Evolutionary conservation across 257 asterid genomes (phyloP).

Genomic region (Nicotiana otophora): DNA sequence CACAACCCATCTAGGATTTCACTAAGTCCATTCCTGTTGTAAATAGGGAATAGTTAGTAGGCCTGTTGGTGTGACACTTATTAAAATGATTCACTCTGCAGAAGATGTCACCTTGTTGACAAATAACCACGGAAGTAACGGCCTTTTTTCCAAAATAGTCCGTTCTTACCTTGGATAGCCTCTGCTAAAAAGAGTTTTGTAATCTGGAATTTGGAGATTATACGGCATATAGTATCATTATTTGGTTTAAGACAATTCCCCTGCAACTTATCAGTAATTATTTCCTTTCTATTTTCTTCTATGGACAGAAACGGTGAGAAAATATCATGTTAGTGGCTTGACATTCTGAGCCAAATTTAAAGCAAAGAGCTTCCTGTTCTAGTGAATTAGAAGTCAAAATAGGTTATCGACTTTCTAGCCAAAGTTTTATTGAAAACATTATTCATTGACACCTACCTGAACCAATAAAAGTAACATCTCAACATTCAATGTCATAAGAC

Average conservation of each 20-base stretch:
- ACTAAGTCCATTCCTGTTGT: conserved; percentile 17
- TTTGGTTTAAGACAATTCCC: not conserved
- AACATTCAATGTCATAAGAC: not conserved
- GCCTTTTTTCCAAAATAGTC: not conserved
- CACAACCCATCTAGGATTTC: conserved; percentile 11
- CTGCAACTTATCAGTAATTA: not conserved
- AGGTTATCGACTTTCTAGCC: not conserved
- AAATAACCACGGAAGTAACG: not conserved
- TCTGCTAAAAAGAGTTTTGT: conserved; percentile 8
- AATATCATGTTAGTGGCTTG: not conserved
- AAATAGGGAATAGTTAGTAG: conserved; percentile 15
- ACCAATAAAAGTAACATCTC: not conserved
- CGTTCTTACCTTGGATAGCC: not conserved
- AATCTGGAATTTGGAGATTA: not conserved
- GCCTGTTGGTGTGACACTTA: not conserved
- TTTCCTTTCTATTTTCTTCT: not conserved
- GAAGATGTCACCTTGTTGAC: conserved; percentile 13
- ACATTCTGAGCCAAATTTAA: not conserved
- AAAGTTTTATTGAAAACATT: not conserved
- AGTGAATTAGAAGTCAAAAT: not conserved
- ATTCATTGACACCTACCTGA: not conserved
- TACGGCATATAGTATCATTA: not conserved
- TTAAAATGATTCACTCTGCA: conserved; percentile 3
- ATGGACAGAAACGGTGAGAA: not conserved
- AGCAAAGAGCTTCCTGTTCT: not conserved